Evolutionary conservation across 2,329 filamentous ascomycete species (phyloP), one percentile per base, ranked within the genome.

Genomic region (Gyromitra esculenta): DNA sequence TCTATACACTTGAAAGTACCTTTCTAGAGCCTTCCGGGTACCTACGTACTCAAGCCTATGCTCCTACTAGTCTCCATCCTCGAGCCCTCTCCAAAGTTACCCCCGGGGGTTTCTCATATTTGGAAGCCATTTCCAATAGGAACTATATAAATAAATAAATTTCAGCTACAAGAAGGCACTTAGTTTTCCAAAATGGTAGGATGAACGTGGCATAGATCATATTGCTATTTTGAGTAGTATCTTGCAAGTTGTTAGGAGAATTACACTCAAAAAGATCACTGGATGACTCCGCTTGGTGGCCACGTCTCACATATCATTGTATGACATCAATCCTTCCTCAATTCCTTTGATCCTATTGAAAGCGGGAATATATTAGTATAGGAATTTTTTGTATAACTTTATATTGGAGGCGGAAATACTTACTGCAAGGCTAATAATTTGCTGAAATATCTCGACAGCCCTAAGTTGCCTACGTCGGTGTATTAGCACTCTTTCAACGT

Each of bases 361-460:
- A 59, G n/a, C 11, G n/a, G 8, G 25, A 7, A 13, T 9, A 15
- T 52, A 21, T 76, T 18, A 76, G 60, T 15, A 72, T 37, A 54
- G 3, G 25, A 8, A n/a, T 13, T 9, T 15, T 45, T 1, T 11
- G 11, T 31, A 35, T 25, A 50, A 41, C 13, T 7, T 9, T 50
- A 67, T 21, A 6, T 13, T 9, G 9, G 63, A 39, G 39, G 37
- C 21, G 50, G 68, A 13, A 57, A 65, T 18, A 75, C 78, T 60
- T 87, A 87, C 79, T 87, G 85, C 75, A 88, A 80, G 1, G 86
- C 86, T 76, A 88, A 77, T 67, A 85, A 81, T 69, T 85, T 86
- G 0, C 89, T 91, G 79, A 86, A 91, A 56, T 88, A 88, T 15
- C 89, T 85, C 74, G 88, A 90, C 66, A 91, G 82, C 0, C 88